Percentiles rank a stretch among this genome's conserved stretches.
phyloP scores from a whole-genome alignment of 108 stramenopile genomes.

The Pseudonitzschia multistriata region DNA sequence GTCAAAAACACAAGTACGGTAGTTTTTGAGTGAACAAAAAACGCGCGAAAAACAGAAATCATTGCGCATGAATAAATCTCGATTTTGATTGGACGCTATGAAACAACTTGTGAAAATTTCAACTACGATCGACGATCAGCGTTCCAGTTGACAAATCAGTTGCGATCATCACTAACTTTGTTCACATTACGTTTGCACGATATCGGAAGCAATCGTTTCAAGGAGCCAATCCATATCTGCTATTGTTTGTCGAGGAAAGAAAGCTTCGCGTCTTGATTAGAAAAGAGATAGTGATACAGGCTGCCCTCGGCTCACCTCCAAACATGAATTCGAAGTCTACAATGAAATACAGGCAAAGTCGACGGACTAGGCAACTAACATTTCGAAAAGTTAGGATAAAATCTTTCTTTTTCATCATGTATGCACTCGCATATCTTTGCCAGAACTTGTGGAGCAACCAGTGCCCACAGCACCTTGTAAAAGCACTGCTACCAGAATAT shows the following conservation, averaged over 20 bases:
- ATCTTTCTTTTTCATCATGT: neutral
- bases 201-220: neutral
- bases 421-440: neutral
- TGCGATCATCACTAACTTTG: neutral
- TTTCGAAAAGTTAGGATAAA: conserved; percentile 1
- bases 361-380: neutral
- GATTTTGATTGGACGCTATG: too few species aligned
- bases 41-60: too few species aligned
- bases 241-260: neutral
- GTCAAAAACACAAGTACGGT: too few species aligned
- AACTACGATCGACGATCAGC: neutral
- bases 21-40: too few species aligned
- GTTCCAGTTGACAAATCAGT: neutral
- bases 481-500: conserved; percentile 3
- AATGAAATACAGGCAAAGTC: neutral
- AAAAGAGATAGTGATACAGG: neutral
- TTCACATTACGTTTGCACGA: neutral
- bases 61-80: too few species aligned
- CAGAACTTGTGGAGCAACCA: neutral
- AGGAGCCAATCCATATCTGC: neutral
- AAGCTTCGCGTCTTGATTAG: neutral
- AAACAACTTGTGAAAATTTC: neutral
- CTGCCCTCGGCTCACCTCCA: neutral
- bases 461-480: neutral
- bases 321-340: neutral